These are phyloP conservation scores for Hygrophorus pudorinus DNA, from an alignment of 768 basidiomycete genomes.

Conservation along the genomic window DNA sequence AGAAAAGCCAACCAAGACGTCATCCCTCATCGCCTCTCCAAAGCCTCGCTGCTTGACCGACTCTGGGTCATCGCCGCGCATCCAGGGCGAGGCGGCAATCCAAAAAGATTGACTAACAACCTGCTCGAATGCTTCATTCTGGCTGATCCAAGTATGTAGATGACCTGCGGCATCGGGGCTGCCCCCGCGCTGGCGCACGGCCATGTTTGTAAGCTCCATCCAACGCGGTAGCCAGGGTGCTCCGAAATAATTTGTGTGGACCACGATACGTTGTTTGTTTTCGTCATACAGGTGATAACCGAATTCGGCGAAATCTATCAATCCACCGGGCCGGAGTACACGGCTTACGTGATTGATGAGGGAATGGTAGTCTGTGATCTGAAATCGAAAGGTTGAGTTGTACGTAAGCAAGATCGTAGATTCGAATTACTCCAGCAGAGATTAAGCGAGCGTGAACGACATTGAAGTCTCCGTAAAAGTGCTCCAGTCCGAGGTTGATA, in stretches of 20 bases:
- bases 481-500: constrained; percentile 75
- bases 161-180: constrained; percentile 51
- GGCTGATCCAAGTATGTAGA: constrained; percentile 42
- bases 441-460: constrained; percentile 67
- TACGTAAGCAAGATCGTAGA: background rate
- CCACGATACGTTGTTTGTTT: constrained; percentile 34
- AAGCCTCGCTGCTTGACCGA: constrained; percentile 18
- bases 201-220: constrained; percentile 44
- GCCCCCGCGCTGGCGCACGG: constrained; percentile 49
- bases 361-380: constrained; percentile 61
- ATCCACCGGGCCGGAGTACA: constrained; percentile 60
- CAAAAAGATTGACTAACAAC: constrained; percentile 50
- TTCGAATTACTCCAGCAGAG: constrained; percentile 63
- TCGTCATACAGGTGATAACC: constrained; percentile 56
- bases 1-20: constrained; percentile 35
- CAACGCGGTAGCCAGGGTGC: constrained; percentile 55
- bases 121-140: constrained; percentile 49
- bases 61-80: constrained; percentile 25
- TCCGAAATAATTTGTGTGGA: constrained; percentile 30
- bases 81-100: constrained; percentile 51
- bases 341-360: constrained; percentile 59
- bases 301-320: constrained; percentile 58
- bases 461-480: constrained; percentile 72
- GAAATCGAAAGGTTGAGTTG: constrained; percentile 7
- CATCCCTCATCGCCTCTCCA: constrained; percentile 43